phyloP scores from a whole-genome alignment of 2,329 filamentous ascomycete species.

The Penicillium palitans region DNA sequence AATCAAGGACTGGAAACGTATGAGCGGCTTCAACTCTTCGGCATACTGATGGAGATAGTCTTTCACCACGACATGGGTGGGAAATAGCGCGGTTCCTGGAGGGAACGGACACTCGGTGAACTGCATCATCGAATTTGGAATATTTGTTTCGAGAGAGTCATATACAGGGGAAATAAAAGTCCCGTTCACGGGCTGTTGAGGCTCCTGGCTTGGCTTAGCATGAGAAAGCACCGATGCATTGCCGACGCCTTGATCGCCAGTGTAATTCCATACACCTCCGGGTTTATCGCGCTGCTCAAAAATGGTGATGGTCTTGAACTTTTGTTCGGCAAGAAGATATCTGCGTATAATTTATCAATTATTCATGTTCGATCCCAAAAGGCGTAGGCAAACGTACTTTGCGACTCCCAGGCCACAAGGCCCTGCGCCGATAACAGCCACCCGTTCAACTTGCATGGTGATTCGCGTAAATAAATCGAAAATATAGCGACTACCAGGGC shows the following conservation, averaged over 20 bases:
- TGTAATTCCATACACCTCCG: constrained; percentile 15
- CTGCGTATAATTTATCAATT: neutral
- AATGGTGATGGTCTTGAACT: constrained; percentile 5
- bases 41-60: constrained; percentile 15
- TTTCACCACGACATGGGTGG: constrained; percentile 6
- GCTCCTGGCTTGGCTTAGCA: constrained; percentile 1
- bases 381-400: neutral
- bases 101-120: constrained; percentile 11
- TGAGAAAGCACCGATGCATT: neutral
- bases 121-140: constrained; percentile 14
- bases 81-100: constrained; percentile 2
- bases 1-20: constrained; percentile 6
- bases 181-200: constrained; percentile 3
- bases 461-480: neutral
- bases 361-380: neutral
- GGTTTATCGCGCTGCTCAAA: constrained; percentile 13
- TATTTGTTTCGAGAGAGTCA: constrained; percentile 14
- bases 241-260: constrained; percentile 3
- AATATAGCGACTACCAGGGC: neutral
- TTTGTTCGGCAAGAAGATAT: constrained; percentile 10
- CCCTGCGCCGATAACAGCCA: constrained; percentile 15
- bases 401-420: constrained; percentile 13
- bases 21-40: constrained; percentile 5
- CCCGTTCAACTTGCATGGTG: constrained; percentile 9
- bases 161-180: constrained; percentile 14